phyloP scores from a whole-genome alignment of 2,329 filamentous ascomycete species.

The Phyllosticta citribraziliensis region DNA sequence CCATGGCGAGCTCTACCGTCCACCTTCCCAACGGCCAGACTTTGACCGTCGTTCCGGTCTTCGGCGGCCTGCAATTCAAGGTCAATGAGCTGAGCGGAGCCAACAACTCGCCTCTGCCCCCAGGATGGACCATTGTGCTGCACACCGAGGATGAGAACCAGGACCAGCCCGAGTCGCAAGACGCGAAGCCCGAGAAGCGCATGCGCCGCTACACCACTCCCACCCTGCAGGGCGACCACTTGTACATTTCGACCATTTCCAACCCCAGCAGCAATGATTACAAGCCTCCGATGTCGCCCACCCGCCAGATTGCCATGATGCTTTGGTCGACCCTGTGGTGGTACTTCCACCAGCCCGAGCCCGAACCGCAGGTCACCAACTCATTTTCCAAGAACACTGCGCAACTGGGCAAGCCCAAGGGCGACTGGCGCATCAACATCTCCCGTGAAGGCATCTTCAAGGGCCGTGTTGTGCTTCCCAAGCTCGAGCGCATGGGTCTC shows the following conservation, averaged over 20 bases:
- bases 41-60: constrained; percentile 73
- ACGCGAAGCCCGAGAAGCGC: constrained; percentile 20
- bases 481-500: constrained; percentile 88
- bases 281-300: constrained; percentile 69
- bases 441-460: constrained; percentile 81
- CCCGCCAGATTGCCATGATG: constrained; percentile 91
- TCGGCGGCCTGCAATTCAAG: constrained; percentile 87
- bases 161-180: constrained; percentile 16
- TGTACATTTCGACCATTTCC: constrained; percentile 89
- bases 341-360: constrained; percentile 88
- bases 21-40: constrained; percentile 81
- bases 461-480: constrained; percentile 71
- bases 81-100: constrained; percentile 62
- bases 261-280: constrained; percentile 72
- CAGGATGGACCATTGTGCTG: constrained; percentile 84
- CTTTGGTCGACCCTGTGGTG: constrained; percentile 89
- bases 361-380: constrained; percentile 53
- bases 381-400: constrained; percentile 55
- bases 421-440: constrained; percentile 80
- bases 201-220: constrained; percentile 62
- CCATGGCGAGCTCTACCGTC: constrained; percentile 41
- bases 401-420: constrained; percentile 60
- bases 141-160: constrained; percentile 50
- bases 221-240: constrained; percentile 65
- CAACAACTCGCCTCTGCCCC: constrained; percentile 58